Evolutionary conservation across 441 rosid species (phyloP).

Genomic region (Erodium trifolium): DNA sequence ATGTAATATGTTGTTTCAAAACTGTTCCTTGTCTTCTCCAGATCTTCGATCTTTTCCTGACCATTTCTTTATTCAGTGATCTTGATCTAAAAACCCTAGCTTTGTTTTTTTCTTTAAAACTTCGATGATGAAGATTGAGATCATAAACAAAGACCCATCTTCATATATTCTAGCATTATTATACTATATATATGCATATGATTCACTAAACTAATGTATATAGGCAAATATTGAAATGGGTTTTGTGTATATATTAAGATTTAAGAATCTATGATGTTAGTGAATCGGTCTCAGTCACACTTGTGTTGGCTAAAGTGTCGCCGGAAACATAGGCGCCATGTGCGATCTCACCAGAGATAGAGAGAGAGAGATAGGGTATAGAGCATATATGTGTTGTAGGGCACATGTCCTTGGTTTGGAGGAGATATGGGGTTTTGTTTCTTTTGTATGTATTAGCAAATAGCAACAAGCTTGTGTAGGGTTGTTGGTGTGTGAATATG

Average conservation of each 20-base stretch:
- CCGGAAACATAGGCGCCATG: constrained; percentile 50
- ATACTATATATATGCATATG: not conserved
- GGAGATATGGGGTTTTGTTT: not conserved
- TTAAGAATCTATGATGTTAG: constrained; percentile 17
- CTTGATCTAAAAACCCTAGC: not conserved
- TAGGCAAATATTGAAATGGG: not conserved
- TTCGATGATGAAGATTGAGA: not conserved
- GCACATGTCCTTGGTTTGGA: constrained; percentile 28
- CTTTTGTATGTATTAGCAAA: not conserved
- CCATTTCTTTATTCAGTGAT: not conserved
- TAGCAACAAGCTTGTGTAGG: not conserved
- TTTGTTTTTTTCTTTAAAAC: not conserved
- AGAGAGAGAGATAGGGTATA: constrained; percentile 4
- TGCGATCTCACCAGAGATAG: constrained; percentile 27
- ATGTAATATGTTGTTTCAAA: constrained; percentile 4
- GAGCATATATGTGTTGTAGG: constrained; percentile 5
- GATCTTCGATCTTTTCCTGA: not conserved
- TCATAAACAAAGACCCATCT: not conserved
- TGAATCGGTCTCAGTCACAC: constrained; percentile 11
- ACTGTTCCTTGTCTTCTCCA: not conserved
- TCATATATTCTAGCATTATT: constrained; percentile 11
- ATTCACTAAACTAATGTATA: not conserved
- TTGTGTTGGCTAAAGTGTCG: constrained; percentile 36
- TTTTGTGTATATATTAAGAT: not conserved
- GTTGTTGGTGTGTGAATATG: not conserved